These are phyloP conservation scores for Amanita polypyramis DNA, from an alignment of 768 basidiomycete genomes.

Conservation along the genomic window DNA sequence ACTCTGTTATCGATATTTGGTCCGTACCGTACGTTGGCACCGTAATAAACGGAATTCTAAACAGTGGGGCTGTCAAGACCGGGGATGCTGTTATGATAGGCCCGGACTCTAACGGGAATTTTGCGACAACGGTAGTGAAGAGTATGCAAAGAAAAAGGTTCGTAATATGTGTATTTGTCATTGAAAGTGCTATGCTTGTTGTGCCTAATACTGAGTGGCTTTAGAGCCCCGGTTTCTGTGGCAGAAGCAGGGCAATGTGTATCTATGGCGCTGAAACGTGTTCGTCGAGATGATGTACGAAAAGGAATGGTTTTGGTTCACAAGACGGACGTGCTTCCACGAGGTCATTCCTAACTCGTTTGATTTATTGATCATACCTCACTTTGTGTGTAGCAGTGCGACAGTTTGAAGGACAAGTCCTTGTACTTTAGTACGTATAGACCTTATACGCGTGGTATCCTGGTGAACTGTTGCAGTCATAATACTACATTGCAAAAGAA, in stretches of 20 bases:
- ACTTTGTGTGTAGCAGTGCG: conserved; percentile 45
- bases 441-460: background rate
- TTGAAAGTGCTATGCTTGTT: background rate
- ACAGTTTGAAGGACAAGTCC: conserved; percentile 87
- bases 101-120: conserved; percentile 89
- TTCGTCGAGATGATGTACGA: conserved; percentile 68
- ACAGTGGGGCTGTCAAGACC: conserved; percentile 61
- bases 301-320: conserved; percentile 94
- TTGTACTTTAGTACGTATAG: conserved; percentile 75
- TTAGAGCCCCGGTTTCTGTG: conserved; percentile 64
- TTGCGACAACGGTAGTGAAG: conserved; percentile 68
- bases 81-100: conserved; percentile 82
- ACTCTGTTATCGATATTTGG: conserved; percentile 81
- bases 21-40: conserved; percentile 82
- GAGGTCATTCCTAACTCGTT: conserved; percentile 31
- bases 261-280: conserved; percentile 84
- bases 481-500: conserved; percentile 89
- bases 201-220: background rate
- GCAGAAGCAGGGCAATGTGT: conserved; percentile 97
- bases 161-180: conserved; percentile 9
- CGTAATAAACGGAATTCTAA: conserved; percentile 77
- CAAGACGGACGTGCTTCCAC: conserved; percentile 68
- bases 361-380: background rate
- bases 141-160: conserved; percentile 92
- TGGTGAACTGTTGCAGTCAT: conserved; percentile 37